Evolutionary conservation across 371 early-diverging fungal species (phyloP).

Genomic region (Neoconidiobolus thromboides): DNA sequence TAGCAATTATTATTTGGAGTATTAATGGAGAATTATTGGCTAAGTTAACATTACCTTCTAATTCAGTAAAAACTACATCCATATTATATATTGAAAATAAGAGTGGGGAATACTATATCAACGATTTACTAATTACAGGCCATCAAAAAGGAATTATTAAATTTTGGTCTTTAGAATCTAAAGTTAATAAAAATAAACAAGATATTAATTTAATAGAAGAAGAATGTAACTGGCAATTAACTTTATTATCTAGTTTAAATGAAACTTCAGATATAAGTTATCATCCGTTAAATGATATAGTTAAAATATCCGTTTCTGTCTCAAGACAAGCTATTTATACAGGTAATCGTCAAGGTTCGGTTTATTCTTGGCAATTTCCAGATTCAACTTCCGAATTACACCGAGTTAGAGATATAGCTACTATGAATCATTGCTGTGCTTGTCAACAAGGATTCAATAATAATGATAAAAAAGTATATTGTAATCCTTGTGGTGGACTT

Average conservation of each 20-base stretch:
- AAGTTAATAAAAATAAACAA: background rate
- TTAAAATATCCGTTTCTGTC: constrained; percentile 6
- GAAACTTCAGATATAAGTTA: background rate
- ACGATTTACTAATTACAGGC: constrained; percentile 33
- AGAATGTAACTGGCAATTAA: background rate
- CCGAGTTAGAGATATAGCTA: constrained; percentile 8
- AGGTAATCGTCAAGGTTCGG: constrained; percentile 36
- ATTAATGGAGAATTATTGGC: constrained; percentile 52
- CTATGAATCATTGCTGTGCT: background rate
- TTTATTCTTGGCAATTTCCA: constrained; percentile 40
- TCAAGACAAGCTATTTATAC: constrained; percentile 31
- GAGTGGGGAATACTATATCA: constrained; percentile 16
- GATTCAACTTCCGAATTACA: constrained; percentile 47
- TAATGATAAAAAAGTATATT: background rate
- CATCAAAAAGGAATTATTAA: constrained; percentile 23
- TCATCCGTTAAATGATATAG: background rate
- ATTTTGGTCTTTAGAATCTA: background rate
- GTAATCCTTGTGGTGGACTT: background rate
- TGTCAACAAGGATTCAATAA: background rate
- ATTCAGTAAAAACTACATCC: constrained; percentile 32
- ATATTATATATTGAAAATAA: constrained; percentile 35
- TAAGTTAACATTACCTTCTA: constrained; percentile 27
- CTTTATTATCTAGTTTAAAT: background rate
- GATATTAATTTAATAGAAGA: too few relatives aligned
- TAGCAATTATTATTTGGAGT: constrained; percentile 37